phyloP scores from a whole-genome alignment of 177 flowering plant genomes.

The Telopea speciosissima region DNA sequence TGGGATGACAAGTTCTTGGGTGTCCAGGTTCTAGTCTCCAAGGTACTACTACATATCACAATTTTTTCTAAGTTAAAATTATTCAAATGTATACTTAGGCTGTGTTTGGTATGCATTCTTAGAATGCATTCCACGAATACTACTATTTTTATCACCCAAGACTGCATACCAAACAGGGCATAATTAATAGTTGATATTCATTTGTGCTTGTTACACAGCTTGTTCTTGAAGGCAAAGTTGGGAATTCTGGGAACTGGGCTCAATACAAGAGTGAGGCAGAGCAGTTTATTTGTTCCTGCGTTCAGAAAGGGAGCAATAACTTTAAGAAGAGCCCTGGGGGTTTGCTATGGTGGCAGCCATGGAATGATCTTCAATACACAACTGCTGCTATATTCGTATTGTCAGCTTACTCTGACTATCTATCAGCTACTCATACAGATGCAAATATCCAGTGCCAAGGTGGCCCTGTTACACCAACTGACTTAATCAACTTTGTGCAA shows the following conservation, averaged over 20 bases:
- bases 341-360: conserved; percentile 32
- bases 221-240: conserved; percentile 27
- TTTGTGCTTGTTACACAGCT: conserved; percentile 24
- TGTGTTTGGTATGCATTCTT: too few relatives aligned
- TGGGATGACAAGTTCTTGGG: conserved; percentile 71
- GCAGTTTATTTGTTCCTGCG: conserved; percentile 45
- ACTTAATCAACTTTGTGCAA: conserved; percentile 23
- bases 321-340: conserved; percentile 39
- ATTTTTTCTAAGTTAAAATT: not conserved
- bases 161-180: too few relatives aligned
- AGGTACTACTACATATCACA: conserved; percentile 25
- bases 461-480: conserved; percentile 21
- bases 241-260: conserved; percentile 14
- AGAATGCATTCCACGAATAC: too few relatives aligned
- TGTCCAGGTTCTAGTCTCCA: conserved; percentile 36
- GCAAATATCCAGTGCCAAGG: conserved; percentile 25
- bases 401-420: conserved; percentile 30
- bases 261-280: conserved; percentile 41
- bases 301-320: conserved; percentile 40
- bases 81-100: too few relatives aligned
- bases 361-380: conserved; percentile 45
- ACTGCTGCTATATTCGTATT: conserved; percentile 33
- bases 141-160: too few relatives aligned
- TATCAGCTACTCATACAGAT: conserved; percentile 1
- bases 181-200: not conserved